These are phyloP conservation scores for Populus pruinosa DNA, from an alignment of 345 rosid genomes.

Conservation along the genomic window DNA sequence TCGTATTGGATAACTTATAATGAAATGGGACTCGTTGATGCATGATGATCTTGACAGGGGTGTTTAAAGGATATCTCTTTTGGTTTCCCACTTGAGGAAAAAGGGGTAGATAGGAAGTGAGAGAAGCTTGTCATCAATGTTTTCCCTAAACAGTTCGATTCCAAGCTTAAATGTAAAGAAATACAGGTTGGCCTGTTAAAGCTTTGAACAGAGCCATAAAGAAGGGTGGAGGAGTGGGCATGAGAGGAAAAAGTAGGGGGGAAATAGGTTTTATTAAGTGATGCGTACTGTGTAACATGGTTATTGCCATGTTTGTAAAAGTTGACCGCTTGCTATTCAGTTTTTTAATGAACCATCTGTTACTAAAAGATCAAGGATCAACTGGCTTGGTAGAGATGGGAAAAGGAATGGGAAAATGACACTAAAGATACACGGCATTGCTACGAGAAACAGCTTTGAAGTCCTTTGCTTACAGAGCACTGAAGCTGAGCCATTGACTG, in stretches of 20 bases:
- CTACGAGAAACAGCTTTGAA: neutral
- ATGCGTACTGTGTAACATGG: slow-evolving; percentile 10
- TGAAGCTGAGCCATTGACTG: neutral
- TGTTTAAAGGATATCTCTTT: slow-evolving; percentile 24
- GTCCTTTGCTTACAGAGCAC: neutral
- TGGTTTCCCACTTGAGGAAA: slow-evolving; percentile 22
- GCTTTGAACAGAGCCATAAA: slow-evolving; percentile 23
- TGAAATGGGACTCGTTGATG: neutral
- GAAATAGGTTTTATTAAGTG: slow-evolving; percentile 1
- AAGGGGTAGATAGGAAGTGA: slow-evolving; percentile 11
- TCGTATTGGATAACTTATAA: neutral
- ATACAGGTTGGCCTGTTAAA: slow-evolving; percentile 33
- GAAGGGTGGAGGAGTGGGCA: slow-evolving; percentile 15
- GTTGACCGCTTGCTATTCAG: neutral
- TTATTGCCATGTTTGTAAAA: neutral
- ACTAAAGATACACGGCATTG: neutral
- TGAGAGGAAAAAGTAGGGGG: neutral
- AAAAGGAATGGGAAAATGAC: neutral
- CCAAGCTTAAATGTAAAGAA: slow-evolving; percentile 43
- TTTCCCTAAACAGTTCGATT: slow-evolving; percentile 27
- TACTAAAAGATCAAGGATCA: neutral
- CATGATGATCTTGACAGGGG: slow-evolving; percentile 13
- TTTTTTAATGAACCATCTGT: neutral
- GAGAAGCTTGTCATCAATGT: slow-evolving; percentile 25
- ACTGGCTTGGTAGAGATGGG: neutral